Evolutionary conservation across 192 early-diverging fungal species (phyloP), one percentile per base, ranked within the genome.

Genomic region (Backusella parvicylindrica): DNA sequence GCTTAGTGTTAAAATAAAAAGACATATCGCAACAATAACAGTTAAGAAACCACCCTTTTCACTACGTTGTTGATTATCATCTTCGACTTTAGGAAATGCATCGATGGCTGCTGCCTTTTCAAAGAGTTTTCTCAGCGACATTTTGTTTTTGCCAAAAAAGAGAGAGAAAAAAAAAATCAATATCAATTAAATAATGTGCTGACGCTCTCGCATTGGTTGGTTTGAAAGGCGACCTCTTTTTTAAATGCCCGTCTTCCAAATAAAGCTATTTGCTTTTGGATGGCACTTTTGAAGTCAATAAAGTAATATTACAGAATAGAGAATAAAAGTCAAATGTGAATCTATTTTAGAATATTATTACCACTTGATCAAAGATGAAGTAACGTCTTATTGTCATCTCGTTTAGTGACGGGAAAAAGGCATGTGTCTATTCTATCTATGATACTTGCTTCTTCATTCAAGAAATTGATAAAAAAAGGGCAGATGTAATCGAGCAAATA

Each of bases 11-110:
- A 98, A 84, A 41, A 92, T 83, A 36, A 86, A 79, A 30, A 98
- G 89, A n/a, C 87, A 78, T 53, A 87, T 70, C 1, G 88, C 76
- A 26, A 97, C 88, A 1, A 93, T 38, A 2, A 96, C 40, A 0
- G 95, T 95, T 66, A 94, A 69, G 26, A 95, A 64, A 28, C 92
- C 93, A 60, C 96, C 95, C 0, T 91, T 84, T 5, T 88, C 84
- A 33, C 92, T 93, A 33, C 89, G 82, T 56, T 89, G 80, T 69
- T 94, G 91, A 73, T 94, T 91, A 47, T 91, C 90, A 31, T 82
- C 78, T 72, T 98, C 95, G 50, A 97, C 90, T 81, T 98, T 98
- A 18, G 91, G 92, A 73, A 98, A 98, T 11, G 92, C 96, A 85
- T 98, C 95, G 38, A 93, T n/a, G 23, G 37, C 12, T 40, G 38